These are phyloP conservation scores for Fereydounia khargensis DNA, from an alignment of 1,284 basidiomycete genomes.

Conservation along the genomic window DNA sequence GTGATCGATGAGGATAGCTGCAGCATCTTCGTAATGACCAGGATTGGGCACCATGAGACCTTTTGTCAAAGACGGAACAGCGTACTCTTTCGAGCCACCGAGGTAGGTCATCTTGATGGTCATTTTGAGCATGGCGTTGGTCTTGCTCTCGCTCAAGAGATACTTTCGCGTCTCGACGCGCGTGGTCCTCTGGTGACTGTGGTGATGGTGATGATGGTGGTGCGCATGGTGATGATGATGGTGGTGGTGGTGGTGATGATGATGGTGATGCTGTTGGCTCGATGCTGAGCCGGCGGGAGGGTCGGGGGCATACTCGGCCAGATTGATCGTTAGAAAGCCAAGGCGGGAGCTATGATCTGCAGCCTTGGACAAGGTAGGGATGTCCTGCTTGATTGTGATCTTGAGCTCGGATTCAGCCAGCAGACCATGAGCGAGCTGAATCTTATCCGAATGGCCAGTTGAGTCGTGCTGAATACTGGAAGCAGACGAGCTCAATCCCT, in stretches of 20 bases:
- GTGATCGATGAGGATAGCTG: neutral
- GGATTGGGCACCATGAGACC: slow-evolving; percentile 39
- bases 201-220: slow-evolving; percentile 28
- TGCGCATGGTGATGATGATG: slow-evolving; percentile 33
- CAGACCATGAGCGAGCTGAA: slow-evolving; percentile 3
- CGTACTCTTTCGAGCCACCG: slow-evolving; percentile 65
- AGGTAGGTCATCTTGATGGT: slow-evolving; percentile 66
- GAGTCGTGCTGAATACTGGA: slow-evolving; percentile 3
- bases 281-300: slow-evolving; percentile 57
- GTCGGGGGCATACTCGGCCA: slow-evolving; percentile 71
- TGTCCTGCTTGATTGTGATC: slow-evolving; percentile 39
- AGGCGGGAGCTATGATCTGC: slow-evolving; percentile 58
- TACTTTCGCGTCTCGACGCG: slow-evolving; percentile 67
- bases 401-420: slow-evolving; percentile 38
- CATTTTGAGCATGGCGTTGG: slow-evolving; percentile 72
- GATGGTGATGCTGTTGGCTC: slow-evolving; percentile 10
- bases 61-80: slow-evolving; percentile 58
- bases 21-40: slow-evolving; percentile 10
- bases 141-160: slow-evolving; percentile 71
- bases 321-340: slow-evolving; percentile 69
- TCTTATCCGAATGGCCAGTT: neutral
- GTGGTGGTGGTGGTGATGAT: slow-evolving; percentile 34
- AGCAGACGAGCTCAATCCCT: slow-evolving; percentile 5
- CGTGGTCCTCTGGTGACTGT: slow-evolving; percentile 7
- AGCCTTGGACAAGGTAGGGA: slow-evolving; percentile 15